Evolutionary conservation across 495 filamentous ascomycete species (phyloP).

Genomic region (Neurospora sp.): DNA sequence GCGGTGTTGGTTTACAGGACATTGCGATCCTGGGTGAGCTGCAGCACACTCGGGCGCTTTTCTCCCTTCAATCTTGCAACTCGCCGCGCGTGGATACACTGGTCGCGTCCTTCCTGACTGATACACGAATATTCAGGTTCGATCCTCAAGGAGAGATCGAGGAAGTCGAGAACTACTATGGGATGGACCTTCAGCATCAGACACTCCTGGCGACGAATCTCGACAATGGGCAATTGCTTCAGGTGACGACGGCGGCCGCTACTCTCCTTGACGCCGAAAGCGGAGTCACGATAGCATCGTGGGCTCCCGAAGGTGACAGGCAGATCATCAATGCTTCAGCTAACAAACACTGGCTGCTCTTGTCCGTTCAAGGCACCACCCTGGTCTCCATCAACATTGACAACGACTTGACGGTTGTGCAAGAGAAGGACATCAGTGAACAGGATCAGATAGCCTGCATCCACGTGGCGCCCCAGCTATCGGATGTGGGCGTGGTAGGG

Average conservation of each 20-base stretch:
- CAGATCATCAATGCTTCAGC: slow-evolving; percentile 71
- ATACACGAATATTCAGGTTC: slow-evolving; percentile 78
- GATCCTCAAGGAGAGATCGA: slow-evolving; percentile 67
- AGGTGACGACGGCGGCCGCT: slow-evolving; percentile 60
- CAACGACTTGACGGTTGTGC: slow-evolving; percentile 44
- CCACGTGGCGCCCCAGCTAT: slow-evolving; percentile 37
- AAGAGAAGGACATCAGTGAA: slow-evolving; percentile 47
- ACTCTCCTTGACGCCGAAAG: slow-evolving; percentile 57
- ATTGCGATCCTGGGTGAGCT: slow-evolving; percentile 74
- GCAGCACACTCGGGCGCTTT: slow-evolving; percentile 59
- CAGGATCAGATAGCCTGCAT: slow-evolving; percentile 78
- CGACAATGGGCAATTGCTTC: slow-evolving; percentile 53
- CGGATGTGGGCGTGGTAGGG: slow-evolving; percentile 58
- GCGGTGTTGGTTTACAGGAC: slow-evolving; percentile 89
- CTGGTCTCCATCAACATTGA: slow-evolving; percentile 57
- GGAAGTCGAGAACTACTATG: slow-evolving; percentile 64
- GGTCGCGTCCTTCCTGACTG: slow-evolving; percentile 68
- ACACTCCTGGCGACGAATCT: slow-evolving; percentile 66
- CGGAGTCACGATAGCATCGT: slow-evolving; percentile 56
- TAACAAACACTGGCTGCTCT: slow-evolving; percentile 54
- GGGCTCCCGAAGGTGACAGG: slow-evolving; percentile 48
- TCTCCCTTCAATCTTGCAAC: slow-evolving; percentile 40
- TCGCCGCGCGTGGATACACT: slow-evolving; percentile 52
- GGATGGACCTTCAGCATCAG: slow-evolving; percentile 55
- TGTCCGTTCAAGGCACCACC: slow-evolving; percentile 60